Percentiles rank a stretch among this genome's conserved stretches.
Evolutionary conservation across 2,329 filamentous ascomycete genomes (phyloP).

Genomic region (Fusarium redolens): DNA sequence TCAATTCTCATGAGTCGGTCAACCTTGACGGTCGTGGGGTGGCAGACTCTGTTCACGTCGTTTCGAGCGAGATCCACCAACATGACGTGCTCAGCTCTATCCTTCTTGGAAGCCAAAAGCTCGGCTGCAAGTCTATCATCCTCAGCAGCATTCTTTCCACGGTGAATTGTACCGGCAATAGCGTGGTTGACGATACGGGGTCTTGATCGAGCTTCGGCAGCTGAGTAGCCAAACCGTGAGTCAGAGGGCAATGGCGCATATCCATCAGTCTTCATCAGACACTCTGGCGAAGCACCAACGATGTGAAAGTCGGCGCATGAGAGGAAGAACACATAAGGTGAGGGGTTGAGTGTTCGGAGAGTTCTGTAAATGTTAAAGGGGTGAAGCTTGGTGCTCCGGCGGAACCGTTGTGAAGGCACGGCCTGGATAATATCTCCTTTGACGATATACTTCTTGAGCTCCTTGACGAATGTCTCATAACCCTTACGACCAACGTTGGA

Average conservation of each 20-base stretch:
- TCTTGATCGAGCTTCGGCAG: constrained; percentile 65
- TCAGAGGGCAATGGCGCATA: constrained; percentile 41
- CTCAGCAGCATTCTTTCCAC: constrained; percentile 77
- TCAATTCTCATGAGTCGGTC: constrained; percentile 95
- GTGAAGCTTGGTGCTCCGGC: constrained; percentile 88
- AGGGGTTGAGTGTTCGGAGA: constrained; percentile 96
- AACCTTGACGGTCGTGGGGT: constrained; percentile 88
- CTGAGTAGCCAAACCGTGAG: constrained; percentile 42
- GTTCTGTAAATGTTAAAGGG: constrained; percentile 99
- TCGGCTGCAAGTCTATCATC: constrained; percentile 81
- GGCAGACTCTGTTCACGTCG: constrained; percentile 95
- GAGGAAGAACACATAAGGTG: constrained; percentile 96
- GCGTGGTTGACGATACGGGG: constrained; percentile 95
- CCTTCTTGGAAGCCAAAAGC: constrained; percentile 76
- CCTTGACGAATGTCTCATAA: constrained; percentile 89
- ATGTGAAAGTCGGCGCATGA: constrained; percentile 94
- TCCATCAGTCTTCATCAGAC: constrained; percentile 79
- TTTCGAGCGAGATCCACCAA: constrained; percentile 95
- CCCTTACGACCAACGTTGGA: constrained; percentile 92
- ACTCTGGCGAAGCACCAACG: constrained; percentile 92
- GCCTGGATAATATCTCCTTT: constrained; percentile 97
- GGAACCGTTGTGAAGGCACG: constrained; percentile 93
- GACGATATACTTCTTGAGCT: constrained; percentile 89
- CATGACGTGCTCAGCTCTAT: constrained; percentile 97
- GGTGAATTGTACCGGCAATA: constrained; percentile 94